Base-by-base conservation (phyloP, 1,139 yeast genomes). In the Candida pseudoviswanathii region DNA sequence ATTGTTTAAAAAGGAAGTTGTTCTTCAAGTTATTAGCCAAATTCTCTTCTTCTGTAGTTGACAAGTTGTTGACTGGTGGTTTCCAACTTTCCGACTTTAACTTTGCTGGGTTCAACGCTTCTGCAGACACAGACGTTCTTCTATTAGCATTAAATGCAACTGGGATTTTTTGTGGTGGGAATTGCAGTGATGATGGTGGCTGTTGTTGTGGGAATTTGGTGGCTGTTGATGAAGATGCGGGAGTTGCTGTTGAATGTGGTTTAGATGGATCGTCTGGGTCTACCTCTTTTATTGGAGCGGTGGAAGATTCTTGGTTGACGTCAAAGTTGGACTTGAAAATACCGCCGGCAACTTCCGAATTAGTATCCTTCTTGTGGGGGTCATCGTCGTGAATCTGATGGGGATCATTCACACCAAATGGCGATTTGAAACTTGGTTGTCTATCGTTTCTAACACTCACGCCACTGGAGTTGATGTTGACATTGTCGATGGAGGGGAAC, bases 61-160 rank as follows among this genome's bases (percentile, higher is more conserved):
- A 74, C 63, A 86, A 81, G 63, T 85, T 78, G 67, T 84, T 82
- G 57, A 78, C 78, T 46, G 92, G 89, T 4, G 94, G 90, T 53
- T 75, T 83, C 94, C 94, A 88, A 44, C 78, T 70, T 63, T 85
- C 89, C 43, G 84, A 81, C 45, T 60, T 71, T 58, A 60, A 79
- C 64, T 75, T 77, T 52, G 78, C 83, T 16, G 85, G 86, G 60
- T 81, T 80, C 60, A 82, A 62, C 4, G 86, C 83, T 70, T 89
- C 96, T 3, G 96, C 96, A 46, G 91, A 83, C 24, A 90, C 96
- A 27, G 95, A 86, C 4, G 90, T 86, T 73, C 96, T 84, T 73
- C 97, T 82, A 66, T 86, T 83, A 45, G 91, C 90, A 63, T 88
- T 88, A 69, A 87, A 86, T 40, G 82, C 76, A 46, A 72, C 66